phyloP scores from a whole-genome alignment of 208 protist genomes.

The Leishmania amazonensis region DNA sequence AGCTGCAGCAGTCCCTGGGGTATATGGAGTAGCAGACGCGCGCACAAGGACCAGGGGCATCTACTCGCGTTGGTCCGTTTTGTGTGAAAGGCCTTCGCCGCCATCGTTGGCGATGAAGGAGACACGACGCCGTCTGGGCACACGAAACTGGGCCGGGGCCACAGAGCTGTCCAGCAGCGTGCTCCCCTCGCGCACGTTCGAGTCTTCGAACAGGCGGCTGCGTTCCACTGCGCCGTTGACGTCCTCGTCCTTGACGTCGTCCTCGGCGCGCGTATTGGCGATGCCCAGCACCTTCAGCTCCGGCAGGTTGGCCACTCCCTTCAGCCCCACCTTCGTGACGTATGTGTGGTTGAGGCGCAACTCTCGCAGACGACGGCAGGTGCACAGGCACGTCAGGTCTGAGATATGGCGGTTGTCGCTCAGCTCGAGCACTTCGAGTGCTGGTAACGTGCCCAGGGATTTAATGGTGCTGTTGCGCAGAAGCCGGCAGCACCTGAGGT shows the following conservation, averaged over 20 bases:
- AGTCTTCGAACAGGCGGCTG: slow-evolving; percentile 20
- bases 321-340: slow-evolving; percentile 40
- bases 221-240: slow-evolving; percentile 11
- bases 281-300: slow-evolving; percentile 48
- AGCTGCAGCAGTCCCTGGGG: neutral
- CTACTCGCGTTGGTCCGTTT: neutral
- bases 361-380: slow-evolving; percentile 39
- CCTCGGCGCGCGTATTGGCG: slow-evolving; percentile 49
- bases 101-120: slow-evolving; percentile 36
- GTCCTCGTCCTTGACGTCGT: slow-evolving; percentile 27
- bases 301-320: slow-evolving; percentile 35
- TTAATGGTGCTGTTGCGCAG: slow-evolving; percentile 35
- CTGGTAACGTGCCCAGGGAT: slow-evolving; percentile 21
- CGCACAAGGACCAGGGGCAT: neutral
- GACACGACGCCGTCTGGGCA: slow-evolving; percentile 48
- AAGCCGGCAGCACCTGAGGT: slow-evolving; percentile 43
- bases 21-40: neutral
- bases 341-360: slow-evolving; percentile 47
- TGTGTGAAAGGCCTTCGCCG: neutral
- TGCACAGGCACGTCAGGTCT: slow-evolving; percentile 42
- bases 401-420: slow-evolving; percentile 50
- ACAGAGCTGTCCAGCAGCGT: slow-evolving; percentile 35
- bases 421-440: slow-evolving; percentile 55
- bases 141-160: slow-evolving; percentile 40
- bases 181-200: slow-evolving; percentile 34